phyloP scores from a whole-genome alignment of 2,329 filamentous ascomycete genomes.

The Arthrobotrys sphaeroides region DNA sequence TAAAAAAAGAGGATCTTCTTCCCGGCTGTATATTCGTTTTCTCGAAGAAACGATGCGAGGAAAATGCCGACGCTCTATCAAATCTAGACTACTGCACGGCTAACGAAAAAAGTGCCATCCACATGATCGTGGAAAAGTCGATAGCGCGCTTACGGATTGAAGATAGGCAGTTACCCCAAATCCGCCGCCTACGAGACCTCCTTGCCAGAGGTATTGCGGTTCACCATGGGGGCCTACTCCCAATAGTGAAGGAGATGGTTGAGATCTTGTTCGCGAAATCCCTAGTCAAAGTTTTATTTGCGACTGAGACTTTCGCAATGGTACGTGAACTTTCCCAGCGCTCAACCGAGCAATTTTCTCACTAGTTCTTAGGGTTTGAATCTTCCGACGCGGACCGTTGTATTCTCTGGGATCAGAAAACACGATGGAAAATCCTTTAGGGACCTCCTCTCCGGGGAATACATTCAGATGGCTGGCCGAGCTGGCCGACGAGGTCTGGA shows the following conservation, averaged over 20 bases:
- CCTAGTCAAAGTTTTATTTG: constrained; percentile 94
- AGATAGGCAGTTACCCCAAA: constrained; percentile 89
- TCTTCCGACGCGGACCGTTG: constrained; percentile 91
- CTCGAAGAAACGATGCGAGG: constrained; percentile 96
- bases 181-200: constrained; percentile 84
- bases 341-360: not conserved
- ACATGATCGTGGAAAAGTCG: constrained; percentile 97
- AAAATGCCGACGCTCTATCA: constrained; percentile 92
- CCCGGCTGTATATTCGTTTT: constrained; percentile 98
- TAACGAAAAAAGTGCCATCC: constrained; percentile 92
- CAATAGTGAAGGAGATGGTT: constrained; percentile 97
- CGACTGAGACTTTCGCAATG: constrained; percentile 99
- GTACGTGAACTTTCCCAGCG: constrained; percentile 10
- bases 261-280: constrained; percentile 96
- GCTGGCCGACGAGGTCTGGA: constrained; percentile 93
- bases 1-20: constrained; percentile 85
- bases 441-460: constrained; percentile 91
- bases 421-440: constrained; percentile 93
- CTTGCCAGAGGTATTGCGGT: constrained; percentile 90
- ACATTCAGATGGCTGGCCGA: constrained; percentile 97
- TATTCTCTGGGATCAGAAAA: constrained; percentile 96
- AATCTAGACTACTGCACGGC: constrained; percentile 96
- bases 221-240: constrained; percentile 91
- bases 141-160: constrained; percentile 89
- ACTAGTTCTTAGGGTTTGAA: constrained; percentile 73